phyloP scores from a whole-genome alignment of 116 monocot genomes.

The Phalaenopsis hybrid region DNA sequence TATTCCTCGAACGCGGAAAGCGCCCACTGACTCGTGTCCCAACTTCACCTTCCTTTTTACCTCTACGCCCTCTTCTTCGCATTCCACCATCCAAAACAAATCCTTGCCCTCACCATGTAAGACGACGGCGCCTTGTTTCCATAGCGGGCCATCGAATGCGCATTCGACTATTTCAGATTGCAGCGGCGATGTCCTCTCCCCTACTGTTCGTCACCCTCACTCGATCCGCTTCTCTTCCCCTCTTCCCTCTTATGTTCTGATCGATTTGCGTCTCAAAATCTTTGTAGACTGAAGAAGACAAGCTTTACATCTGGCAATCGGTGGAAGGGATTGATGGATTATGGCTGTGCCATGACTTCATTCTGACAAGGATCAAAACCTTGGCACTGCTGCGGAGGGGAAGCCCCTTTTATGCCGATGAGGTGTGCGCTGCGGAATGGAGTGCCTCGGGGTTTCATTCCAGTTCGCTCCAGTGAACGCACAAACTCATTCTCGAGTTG shows the following conservation, averaged over 20 bases:
- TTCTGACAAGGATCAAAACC: constrained; percentile 22
- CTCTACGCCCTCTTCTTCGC: too few species aligned
- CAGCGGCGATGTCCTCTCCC: constrained; percentile 5
- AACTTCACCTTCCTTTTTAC: too few species aligned
- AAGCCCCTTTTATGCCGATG: neutral
- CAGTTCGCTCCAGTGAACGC: neutral
- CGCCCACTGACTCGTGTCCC: too few species aligned
- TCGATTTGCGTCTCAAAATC: too few species aligned
- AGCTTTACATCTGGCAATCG: constrained; percentile 21
- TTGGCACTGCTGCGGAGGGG: neutral
- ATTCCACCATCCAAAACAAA: too few species aligned
- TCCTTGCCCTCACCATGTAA: neutral
- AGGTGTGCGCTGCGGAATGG: neutral
- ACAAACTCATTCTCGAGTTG: neutral
- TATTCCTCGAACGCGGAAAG: too few species aligned
- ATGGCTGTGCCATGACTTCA: constrained; percentile 38
- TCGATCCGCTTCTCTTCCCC: neutral
- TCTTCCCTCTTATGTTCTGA: neutral
- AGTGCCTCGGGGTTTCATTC: neutral
- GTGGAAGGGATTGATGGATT: constrained; percentile 25
- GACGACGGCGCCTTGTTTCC: constrained; percentile 13
- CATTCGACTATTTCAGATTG: constrained; percentile 38
- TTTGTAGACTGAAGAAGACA: too few species aligned
- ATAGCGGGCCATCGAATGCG: constrained; percentile 16
- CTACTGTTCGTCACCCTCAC: neutral